Evolutionary conservation across 306 rosid genomes (phyloP).

Genomic region (Sphenostylis stenocarpa): DNA sequence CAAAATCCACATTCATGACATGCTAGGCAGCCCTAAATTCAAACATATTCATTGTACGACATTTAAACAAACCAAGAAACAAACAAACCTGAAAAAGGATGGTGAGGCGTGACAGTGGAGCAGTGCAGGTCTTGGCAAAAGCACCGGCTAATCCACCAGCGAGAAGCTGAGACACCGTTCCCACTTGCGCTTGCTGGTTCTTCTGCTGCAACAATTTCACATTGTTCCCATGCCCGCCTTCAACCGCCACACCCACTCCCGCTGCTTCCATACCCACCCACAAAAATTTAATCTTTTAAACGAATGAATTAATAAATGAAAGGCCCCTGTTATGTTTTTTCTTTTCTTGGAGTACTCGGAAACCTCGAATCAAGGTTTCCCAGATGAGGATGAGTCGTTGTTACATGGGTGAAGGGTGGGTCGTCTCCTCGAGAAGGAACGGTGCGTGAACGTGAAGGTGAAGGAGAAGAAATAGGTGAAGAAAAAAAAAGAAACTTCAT

Average conservation of each 20-base stretch:
- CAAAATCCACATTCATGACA: background rate
- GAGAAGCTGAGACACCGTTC: slow-evolving; percentile 37
- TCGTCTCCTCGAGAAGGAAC: background rate
- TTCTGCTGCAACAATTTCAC: slow-evolving; percentile 2
- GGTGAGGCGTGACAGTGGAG: slow-evolving; percentile 38
- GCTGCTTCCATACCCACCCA: slow-evolving; percentile 10
- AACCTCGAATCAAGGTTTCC: background rate
- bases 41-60: background rate
- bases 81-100: slow-evolving; percentile 34
- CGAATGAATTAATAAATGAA: background rate
- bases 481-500: background rate
- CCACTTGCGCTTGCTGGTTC: slow-evolving; percentile 27
- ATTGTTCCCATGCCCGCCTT: slow-evolving; percentile 5
- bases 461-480: background rate
- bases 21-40: background rate
- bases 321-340: background rate
- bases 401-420: background rate
- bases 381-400: background rate
- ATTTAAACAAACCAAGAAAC: background rate
- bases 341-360: background rate
- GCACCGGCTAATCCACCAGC: slow-evolving; percentile 43
- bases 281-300: background rate
- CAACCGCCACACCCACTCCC: slow-evolving; percentile 24
- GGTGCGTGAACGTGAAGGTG: background rate
- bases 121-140: slow-evolving; percentile 39